Conservation (phyloP, 2,329 filamentous ascomycete genomes). For the Clarireedia hainanense region DNA sequence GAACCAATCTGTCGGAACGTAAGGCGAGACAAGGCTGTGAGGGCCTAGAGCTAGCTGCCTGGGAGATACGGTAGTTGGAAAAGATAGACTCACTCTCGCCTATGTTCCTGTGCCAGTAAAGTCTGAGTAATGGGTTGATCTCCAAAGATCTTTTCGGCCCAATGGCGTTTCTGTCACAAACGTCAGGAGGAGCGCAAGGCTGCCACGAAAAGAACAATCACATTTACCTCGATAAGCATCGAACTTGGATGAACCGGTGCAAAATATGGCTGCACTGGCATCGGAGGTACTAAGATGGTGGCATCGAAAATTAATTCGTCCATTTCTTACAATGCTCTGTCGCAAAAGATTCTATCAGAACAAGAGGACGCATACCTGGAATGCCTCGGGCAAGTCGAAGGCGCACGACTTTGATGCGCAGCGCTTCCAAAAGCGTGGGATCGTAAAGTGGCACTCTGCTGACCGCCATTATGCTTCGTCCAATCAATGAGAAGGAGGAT, state of each 20-base stretch:
- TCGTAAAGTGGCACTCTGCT: slow-evolving; percentile 46
- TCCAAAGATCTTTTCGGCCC: slow-evolving; percentile 54
- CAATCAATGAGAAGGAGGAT: slow-evolving; percentile 10
- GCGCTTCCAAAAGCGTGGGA: slow-evolving; percentile 43
- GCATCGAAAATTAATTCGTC: slow-evolving; percentile 18
- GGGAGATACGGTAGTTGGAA: background rate
- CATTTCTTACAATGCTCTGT: slow-evolving; percentile 1
- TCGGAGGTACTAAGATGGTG: slow-evolving; percentile 18
- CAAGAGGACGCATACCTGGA: slow-evolving; percentile 25
- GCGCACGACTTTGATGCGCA: slow-evolving; percentile 41
- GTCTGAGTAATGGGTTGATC: slow-evolving; percentile 43
- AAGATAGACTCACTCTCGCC: slow-evolving; percentile 29
- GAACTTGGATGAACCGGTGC: slow-evolving; percentile 15
- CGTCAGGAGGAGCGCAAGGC: slow-evolving; percentile 13
- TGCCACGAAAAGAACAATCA: background rate
- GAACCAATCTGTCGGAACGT: slow-evolving; percentile 6
- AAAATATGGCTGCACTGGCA: slow-evolving; percentile 14
- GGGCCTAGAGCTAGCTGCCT: background rate
- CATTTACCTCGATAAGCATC: slow-evolving; percentile 22
- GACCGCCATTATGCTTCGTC: slow-evolving; percentile 16
- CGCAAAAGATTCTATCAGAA: background rate
- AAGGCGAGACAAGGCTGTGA: background rate
- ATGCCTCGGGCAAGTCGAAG: slow-evolving; percentile 47
- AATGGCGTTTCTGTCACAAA: slow-evolving; percentile 41
- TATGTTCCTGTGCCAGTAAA: slow-evolving; percentile 39